Percentiles rank a stretch among this genome's conserved stretches.
phyloP scores from a whole-genome alignment of 2,329 filamentous ascomycete genomes.

The Ampelomyces quisqualis region DNA sequence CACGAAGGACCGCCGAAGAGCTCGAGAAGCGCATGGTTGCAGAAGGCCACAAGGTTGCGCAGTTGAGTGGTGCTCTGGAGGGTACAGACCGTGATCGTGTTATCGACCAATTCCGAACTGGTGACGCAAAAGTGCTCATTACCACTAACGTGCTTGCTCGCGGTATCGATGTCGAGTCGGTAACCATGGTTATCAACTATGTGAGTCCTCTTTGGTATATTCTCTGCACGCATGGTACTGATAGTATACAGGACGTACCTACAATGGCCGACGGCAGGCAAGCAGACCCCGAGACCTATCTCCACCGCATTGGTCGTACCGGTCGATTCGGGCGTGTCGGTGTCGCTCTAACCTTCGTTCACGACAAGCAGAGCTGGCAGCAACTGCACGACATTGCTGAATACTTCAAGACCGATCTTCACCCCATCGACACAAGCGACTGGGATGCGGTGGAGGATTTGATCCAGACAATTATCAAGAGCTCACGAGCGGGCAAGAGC shows the following conservation, averaged over 20 bases:
- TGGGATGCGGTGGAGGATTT: constrained; percentile 87
- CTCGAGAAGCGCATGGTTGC: constrained; percentile 83
- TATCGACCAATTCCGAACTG: constrained; percentile 81
- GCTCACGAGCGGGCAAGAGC: constrained; percentile 44
- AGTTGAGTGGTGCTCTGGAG: constrained; percentile 84
- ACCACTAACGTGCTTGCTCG: constrained; percentile 95
- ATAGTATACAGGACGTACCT: constrained; percentile 54
- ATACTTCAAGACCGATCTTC: constrained; percentile 78
- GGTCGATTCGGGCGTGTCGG: constrained; percentile 95
- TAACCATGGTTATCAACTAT: constrained; percentile 99
- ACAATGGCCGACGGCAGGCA: constrained; percentile 58
- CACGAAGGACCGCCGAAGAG: constrained; percentile 77
- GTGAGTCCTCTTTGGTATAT: constrained; percentile 46
- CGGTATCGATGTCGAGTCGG: constrained; percentile 87
- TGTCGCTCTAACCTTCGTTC: constrained; percentile 92
- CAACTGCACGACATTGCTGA: constrained; percentile 77
- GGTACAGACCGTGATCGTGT: constrained; percentile 79
- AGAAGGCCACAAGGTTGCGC: constrained; percentile 90
- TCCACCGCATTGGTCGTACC: constrained; percentile 95
- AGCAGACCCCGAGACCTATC: constrained; percentile 91
- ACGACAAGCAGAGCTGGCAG: constrained; percentile 77
- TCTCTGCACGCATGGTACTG: constrained; percentile 6
- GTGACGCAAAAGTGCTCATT: constrained; percentile 91
- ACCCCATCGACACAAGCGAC: constrained; percentile 78
- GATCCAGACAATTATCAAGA: constrained; percentile 65